Evolutionary conservation across 2,329 filamentous ascomycete genomes (phyloP), one percentile per base, ranked within the genome.

Genomic region (Trichoderma sp.): DNA sequence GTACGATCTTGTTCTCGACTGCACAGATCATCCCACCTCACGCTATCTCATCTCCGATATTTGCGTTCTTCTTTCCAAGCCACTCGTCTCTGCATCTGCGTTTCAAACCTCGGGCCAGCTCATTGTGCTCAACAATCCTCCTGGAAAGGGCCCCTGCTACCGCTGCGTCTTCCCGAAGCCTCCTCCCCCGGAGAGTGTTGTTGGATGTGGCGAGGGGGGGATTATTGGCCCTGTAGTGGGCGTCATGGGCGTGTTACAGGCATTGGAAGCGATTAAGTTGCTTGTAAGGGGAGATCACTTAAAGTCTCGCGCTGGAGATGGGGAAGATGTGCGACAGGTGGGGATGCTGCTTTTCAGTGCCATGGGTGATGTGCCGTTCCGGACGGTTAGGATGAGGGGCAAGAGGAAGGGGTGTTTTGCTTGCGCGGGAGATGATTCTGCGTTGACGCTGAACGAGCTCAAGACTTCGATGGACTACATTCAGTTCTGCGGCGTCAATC

Each of bases 211-310:
- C 53, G 96, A 99, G 79, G 95, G 95, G 11, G 96, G 96, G 0
- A 94, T 99, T 9, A 78, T 99, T 1, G 96, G 96, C 0, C 95
- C 96, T 0, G 94, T 98, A 0, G 96, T 99, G 0, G 96, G 96
- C 0, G 87, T 90, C 0, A 98, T 99, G 93, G 96, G 96, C 8
- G 91, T 97, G 0, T 82, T 98, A 70, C 96, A 98, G 83, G 95
- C 96, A 0, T 84, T 97, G 1, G 94, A 98, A 82, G 90, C 93
- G 0, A 90, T 98, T 77, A 96, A 97, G 79, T 81, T 98, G n/a
- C 86, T 98, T 17, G 86, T 88, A 0, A 77, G 83, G 34, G 79
- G 77, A 3, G 76, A 76, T 6, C 72, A 77, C 9, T 36, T 53
- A 15, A 36, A 36, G 3, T 15, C 6, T 26, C 77, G 79, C n/a